Conservation (phyloP, 176 grass and related monocot species). For the Juncus effusus region DNA sequence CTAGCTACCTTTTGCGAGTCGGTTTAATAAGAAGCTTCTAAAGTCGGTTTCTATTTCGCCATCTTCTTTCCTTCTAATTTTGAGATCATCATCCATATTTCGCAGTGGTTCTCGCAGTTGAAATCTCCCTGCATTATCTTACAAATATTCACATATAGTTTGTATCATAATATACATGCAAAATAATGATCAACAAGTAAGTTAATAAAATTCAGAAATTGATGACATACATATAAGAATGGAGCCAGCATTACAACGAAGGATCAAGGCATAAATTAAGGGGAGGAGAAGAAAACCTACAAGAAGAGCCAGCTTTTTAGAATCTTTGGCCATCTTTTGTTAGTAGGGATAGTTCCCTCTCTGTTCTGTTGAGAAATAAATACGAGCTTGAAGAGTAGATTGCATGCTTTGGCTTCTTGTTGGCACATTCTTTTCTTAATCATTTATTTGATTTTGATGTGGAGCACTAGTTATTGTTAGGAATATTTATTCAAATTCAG, state of each 20-base stretch:
- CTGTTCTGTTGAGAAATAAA: conserved; percentile 6
- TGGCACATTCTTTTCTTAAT: conserved; percentile 20
- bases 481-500: too few species aligned
- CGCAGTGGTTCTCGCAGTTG: conserved; percentile 11
- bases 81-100: conserved; percentile 6
- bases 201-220: background rate
- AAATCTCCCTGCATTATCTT: conserved; percentile 14
- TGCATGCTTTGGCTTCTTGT: conserved; percentile 13
- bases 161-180: too few species aligned
- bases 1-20: conserved; percentile 15
- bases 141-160: conserved; percentile 2
- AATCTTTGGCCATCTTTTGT: conserved; percentile 15
- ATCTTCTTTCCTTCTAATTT: conserved; percentile 3
- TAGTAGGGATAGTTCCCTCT: background rate
- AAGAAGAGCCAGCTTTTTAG: conserved; percentile 6
- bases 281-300: conserved; percentile 17
- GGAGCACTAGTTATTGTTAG: conserved; percentile 3
- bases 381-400: conserved; percentile 10
- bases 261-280: conserved; percentile 12
- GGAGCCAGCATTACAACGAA: background rate
- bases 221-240: conserved; percentile 13
- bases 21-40: conserved; percentile 9
- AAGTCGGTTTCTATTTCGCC: background rate
- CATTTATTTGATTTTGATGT: conserved; percentile 18
- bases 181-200: too few species aligned